Evolutionary conservation across 345 rosid species (phyloP).

Genomic region (Iberis pinnata): DNA sequence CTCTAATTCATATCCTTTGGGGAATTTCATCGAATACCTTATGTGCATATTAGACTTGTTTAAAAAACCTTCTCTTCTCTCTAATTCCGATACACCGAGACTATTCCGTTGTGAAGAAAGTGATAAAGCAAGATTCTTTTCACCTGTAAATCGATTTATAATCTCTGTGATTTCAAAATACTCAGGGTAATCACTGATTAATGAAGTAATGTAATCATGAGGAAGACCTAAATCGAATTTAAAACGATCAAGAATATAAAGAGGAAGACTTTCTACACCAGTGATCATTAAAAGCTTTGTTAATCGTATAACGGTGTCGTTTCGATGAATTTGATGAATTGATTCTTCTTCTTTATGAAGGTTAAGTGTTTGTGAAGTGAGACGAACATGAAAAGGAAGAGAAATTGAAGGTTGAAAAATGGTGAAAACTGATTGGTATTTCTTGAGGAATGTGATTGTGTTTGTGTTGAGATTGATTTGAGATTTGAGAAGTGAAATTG

Average conservation of each 20-base stretch:
- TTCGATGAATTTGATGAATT: constrained; percentile 31
- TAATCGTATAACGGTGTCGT: constrained; percentile 37
- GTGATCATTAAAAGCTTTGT: constrained; percentile 67
- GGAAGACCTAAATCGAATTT: constrained; percentile 75
- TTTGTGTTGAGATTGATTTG: constrained; percentile 39
- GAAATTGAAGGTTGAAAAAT: constrained; percentile 63
- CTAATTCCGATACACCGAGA: constrained; percentile 58
- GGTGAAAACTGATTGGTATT: constrained; percentile 44
- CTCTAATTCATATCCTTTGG: constrained; percentile 60
- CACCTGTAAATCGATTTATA: constrained; percentile 26
- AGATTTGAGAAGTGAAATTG: constrained; percentile 55
- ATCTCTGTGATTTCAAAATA: constrained; percentile 47
- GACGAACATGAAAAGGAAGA: constrained; percentile 58
- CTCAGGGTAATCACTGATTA: constrained; percentile 65
- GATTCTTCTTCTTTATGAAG: constrained; percentile 53
- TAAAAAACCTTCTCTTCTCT: constrained; percentile 35
- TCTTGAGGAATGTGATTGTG: constrained; percentile 38
- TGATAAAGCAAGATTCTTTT: constrained; percentile 39
- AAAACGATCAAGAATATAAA: constrained; percentile 46
- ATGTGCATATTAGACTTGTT: constrained; percentile 26
- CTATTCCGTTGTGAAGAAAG: constrained; percentile 44
- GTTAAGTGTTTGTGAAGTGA: constrained; percentile 42
- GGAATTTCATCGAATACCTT: constrained; percentile 61
- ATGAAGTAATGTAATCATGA: constrained; percentile 43
- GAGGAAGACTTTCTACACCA: constrained; percentile 41